Conservation (phyloP, 495 filamentous ascomycete species). For the Friedmanniomyces simplex region DNA sequence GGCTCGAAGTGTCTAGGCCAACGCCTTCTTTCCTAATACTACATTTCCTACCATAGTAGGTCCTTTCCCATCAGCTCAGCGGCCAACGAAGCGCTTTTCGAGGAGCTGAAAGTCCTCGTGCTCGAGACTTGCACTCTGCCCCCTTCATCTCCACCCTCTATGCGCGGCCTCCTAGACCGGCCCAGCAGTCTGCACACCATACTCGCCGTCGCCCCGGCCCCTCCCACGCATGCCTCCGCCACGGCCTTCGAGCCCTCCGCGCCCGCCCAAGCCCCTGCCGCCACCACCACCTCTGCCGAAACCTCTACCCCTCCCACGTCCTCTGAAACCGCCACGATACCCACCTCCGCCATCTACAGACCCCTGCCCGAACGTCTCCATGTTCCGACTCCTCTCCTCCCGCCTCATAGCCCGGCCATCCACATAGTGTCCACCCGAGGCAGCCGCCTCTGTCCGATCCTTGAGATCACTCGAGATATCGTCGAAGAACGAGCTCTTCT, state of each 20-base stretch:
- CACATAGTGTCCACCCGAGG: constrained; percentile 32
- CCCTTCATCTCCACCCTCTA: too few species aligned
- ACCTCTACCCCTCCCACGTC: constrained; percentile 51
- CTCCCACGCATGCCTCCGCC: constrained; percentile 7
- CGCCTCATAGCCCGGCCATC: constrained; percentile 86
- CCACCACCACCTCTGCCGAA: constrained; percentile 51
- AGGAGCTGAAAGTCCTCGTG: too few species aligned
- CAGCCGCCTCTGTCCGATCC: constrained; percentile 60
- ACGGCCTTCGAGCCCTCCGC: constrained; percentile 18
- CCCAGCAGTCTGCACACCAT: neutral
- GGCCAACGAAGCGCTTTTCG: too few species aligned
- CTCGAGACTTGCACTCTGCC: too few species aligned
- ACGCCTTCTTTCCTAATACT: neutral
- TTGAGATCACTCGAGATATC: constrained; percentile 91
- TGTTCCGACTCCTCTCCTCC: constrained; percentile 88
- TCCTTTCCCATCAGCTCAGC: too few species aligned
- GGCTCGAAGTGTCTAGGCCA: neutral
- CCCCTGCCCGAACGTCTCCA: constrained; percentile 97
- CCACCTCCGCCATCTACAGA: constrained; percentile 68
- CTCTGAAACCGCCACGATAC: constrained; percentile 40
- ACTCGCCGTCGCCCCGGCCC: neutral
- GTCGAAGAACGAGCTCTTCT: constrained; percentile 81
- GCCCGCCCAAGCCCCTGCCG: constrained; percentile 43
- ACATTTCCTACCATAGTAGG: too few species aligned
- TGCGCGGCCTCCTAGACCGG: neutral